These are phyloP conservation scores for Aureobasidium vineae DNA, from an alignment of 2,329 filamentous ascomycete genomes.

Conservation along the genomic window DNA sequence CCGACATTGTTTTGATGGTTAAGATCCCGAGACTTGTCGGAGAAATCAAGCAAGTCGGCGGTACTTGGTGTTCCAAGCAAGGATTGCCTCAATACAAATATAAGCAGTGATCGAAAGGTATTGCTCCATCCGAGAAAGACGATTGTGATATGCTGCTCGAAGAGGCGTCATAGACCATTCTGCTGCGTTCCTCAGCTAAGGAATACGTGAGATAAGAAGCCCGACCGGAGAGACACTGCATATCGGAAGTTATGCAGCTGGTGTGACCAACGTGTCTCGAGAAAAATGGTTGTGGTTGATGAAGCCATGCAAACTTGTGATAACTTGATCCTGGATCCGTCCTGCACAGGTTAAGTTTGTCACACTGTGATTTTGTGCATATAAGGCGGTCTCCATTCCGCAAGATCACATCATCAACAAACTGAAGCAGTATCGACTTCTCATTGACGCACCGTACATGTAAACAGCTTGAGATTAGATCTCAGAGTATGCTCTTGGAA, in stretches of 20 bases:
- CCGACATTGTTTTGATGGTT: conserved; percentile 28
- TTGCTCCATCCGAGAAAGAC: neutral
- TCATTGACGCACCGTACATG: too few species aligned
- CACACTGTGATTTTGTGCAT: too few species aligned
- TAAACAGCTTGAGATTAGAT: too few species aligned
- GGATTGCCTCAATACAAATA: neutral
- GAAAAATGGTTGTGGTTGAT: too few species aligned
- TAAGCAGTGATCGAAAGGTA: neutral
- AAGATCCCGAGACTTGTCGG: neutral
- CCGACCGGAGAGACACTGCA: neutral
- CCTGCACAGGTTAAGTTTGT: neutral
- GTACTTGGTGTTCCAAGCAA: neutral
- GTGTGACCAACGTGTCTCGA: too few species aligned
- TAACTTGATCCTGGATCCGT: too few species aligned
- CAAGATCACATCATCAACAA: too few species aligned
- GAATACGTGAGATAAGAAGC: neutral
- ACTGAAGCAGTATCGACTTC: too few species aligned
- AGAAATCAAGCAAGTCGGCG: neutral
- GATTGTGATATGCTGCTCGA: neutral
- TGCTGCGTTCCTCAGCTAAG: neutral
- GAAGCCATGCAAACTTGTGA: too few species aligned
- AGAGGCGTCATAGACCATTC: neutral
- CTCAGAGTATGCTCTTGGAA: too few species aligned
- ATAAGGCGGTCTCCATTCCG: too few species aligned
- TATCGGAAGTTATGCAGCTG: too few species aligned